Conservation (phyloP, 208 protist genomes). For the Acanthamoeba lenticulata region DNA sequence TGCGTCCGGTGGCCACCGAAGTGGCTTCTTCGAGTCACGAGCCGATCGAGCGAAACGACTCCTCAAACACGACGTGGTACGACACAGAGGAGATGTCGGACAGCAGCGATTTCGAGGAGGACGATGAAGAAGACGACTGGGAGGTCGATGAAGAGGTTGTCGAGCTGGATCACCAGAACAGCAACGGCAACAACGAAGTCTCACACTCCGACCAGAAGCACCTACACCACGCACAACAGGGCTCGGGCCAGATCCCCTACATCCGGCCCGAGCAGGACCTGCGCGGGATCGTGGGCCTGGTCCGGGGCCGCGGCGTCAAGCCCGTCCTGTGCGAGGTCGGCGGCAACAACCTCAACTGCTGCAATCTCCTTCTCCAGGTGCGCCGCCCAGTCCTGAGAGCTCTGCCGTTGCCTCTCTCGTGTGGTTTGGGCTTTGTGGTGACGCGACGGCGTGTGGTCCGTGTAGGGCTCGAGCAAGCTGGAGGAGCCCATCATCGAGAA, state of each 20-base stretch:
- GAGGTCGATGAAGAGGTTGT: neutral
- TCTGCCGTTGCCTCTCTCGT: too few relatives aligned
- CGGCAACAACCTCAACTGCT: slow-evolving; percentile 33
- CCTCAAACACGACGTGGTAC: neutral
- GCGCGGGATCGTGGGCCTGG: slow-evolving; percentile 8
- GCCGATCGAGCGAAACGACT: neutral
- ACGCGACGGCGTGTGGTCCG: neutral
- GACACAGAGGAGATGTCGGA: neutral
- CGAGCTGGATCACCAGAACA: too few relatives aligned
- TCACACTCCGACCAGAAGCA: too few relatives aligned
- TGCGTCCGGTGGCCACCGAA: neutral
- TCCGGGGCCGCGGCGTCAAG: neutral
- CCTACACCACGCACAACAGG: too few relatives aligned
- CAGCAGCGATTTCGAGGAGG: neutral
- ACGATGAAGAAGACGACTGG: neutral
- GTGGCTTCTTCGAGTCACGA: neutral
- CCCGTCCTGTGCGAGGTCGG: slow-evolving; percentile 50
- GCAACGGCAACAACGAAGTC: too few relatives aligned
- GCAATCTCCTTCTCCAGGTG: slow-evolving; percentile 39
- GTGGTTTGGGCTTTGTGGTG: neutral
- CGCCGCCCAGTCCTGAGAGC: neutral
- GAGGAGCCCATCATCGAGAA: slow-evolving; percentile 57
- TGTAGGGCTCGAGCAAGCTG: neutral
- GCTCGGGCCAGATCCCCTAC: too few relatives aligned
- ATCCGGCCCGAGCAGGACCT: too few relatives aligned